phyloP scores from a whole-genome alignment of 2,329 filamentous ascomycete species.

The Penicillium sp. region DNA sequence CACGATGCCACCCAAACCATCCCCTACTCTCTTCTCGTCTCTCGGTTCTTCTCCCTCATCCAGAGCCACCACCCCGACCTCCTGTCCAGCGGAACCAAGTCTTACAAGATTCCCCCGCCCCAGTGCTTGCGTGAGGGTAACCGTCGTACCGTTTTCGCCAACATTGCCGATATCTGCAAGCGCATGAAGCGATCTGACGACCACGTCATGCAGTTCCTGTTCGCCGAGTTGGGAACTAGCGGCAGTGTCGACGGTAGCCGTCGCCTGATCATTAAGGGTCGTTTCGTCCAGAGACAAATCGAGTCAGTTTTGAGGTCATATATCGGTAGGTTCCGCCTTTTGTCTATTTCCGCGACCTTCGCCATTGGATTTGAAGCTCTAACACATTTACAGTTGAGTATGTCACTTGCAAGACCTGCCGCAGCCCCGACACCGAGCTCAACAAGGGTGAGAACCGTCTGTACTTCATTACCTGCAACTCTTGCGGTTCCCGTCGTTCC shows the following conservation, averaged over 20 bases:
- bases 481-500: conserved; percentile 76
- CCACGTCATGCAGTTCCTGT: conserved; percentile 94
- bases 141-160: conserved; percentile 99
- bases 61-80: conserved; percentile 97
- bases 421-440: conserved; percentile 89
- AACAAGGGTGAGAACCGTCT: conserved; percentile 99
- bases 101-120: conserved; percentile 98
- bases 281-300: conserved; percentile 99
- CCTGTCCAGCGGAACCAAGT: conserved; percentile 81
- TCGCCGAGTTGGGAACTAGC: conserved; percentile 95
- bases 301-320: conserved; percentile 96
- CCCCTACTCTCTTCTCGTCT: conserved; percentile 80
- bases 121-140: conserved; percentile 99
- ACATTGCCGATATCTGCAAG: conserved; percentile 98
- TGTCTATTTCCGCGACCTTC: not conserved
- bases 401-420: conserved; percentile 98
- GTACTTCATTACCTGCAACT: conserved; percentile 98
- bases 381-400: conserved; percentile 69
- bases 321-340: conserved; percentile 66
- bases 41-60: conserved; percentile 91
- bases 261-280: conserved; percentile 96
- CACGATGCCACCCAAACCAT: conserved; percentile 77
- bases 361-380: not conserved
- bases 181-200: conserved; percentile 99
- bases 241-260: conserved; percentile 92